Base-by-base conservation (phyloP, 768 basidiomycete genomes). In the Leccinum truebloodii region DNA sequence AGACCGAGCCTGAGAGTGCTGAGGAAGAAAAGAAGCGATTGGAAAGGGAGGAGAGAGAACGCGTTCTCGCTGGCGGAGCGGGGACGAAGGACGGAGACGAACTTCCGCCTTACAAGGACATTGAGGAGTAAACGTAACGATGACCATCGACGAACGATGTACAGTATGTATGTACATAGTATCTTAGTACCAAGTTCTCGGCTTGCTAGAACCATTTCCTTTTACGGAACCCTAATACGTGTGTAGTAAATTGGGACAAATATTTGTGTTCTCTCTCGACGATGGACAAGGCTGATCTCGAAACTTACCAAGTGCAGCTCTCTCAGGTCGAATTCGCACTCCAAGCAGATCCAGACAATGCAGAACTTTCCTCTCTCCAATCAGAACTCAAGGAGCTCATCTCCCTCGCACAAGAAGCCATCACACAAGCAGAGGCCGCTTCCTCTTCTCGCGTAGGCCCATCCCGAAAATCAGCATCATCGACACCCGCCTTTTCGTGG, bases 301-400 rank as follows among this genome's bases (percentile, higher is more conserved):
- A 95, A 75, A 91, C 90, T 2, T 94, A 94, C 71, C 90, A 94
- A 78, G 89, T 90, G 12, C 91, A 93, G 71, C 87, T 94, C 60
- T 86, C 88, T n/a, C 91, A 94, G 72, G 92, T 95, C 62, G 90
- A 94, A 73, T 76, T 85, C 57, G 89, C 91, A 20, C 86, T 95
- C 52, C 79, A 84, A 53, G 73, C 85, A 46, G 93, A 95, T 69
- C 89, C 92, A 5, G 78, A 79, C 67, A 94, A 92, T 71, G 67
- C 77, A 57, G 92, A 90, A 73, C 86, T 94, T 52, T 75, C 81
- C 41, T 86, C 84, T 30, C 83, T 95, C 54, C 86, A 84, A 67
- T 83, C 85, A 35, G 90, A 94, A 75, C 83, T 95, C 54, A 81
- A 86, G 70, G 86, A 93, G 75, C 90, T 95, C 72, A 92, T 95